Base-by-base conservation (phyloP, 768 basidiomycete species). In the Leucocoprinus birnbaumii region DNA sequence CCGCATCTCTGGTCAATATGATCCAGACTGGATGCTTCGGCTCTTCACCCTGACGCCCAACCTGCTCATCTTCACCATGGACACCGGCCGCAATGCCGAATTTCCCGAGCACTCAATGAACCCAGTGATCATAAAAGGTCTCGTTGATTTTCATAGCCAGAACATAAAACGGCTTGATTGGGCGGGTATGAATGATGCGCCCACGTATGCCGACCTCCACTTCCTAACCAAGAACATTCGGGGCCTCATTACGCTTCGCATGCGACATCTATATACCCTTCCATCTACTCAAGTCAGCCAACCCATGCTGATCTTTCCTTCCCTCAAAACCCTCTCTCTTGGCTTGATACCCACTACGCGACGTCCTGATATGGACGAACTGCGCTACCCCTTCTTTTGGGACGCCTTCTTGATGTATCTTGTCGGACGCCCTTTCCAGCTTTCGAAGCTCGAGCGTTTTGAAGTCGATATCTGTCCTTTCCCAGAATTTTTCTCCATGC, bases 131-230 rank as follows among this genome's bases (percentile, higher is more conserved):
- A 61, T 76, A 14, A 61, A 63, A 34, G 68, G 69, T 0, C 61
- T 79, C 21, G 60, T 70, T 9, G 46, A 52, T 1, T 62, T 69
- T 9, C 73, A 71, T 25, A 62, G 67, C 2, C 57, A 59, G 25
- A 70, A 72, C n/a, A 65, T 80, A 11, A 70, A 68, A 42, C 69
- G 78, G 24, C 48, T 78, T 1, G 78, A 79, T 57, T 80, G 78
- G 76, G 72, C 66, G 7, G 69, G 72, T 19, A 63, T 66, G 0
- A 73, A 73, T 8, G 78, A 80, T 58, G 65, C 71, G 27, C 78
- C 77, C 0, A 66, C 68, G 0, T 77, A 72, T 62, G 52, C 62
- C 19, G 75, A 79, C 58, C 54, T 80, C 18, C 67, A 71, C 41
- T 51, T 61, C 37, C 56, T 80, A n/a, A 68, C 72, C 54, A 69